These are phyloP conservation scores for Malus fusca DNA, from an alignment of 306 rosid genomes.

Conservation along the genomic window DNA sequence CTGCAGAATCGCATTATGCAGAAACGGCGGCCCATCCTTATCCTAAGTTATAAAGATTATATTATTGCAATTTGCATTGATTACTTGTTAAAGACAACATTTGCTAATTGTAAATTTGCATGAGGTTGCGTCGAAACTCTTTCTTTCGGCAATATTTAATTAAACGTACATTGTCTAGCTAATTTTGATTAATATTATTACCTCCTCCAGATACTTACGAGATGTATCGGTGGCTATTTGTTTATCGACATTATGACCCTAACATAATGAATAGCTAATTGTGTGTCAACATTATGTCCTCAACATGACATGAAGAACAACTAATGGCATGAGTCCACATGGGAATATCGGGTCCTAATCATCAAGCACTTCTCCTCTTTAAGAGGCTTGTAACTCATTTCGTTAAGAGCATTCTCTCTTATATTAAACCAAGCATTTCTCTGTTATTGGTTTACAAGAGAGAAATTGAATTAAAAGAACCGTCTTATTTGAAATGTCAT, in stretches of 20 bases:
- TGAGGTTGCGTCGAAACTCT: constrained; percentile 10
- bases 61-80: neutral
- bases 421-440: neutral
- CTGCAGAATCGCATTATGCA: neutral
- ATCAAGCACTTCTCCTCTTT: neutral
- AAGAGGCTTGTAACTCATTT: neutral
- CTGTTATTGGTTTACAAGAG: neutral
- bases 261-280: neutral
- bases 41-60: neutral
- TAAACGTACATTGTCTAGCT: neutral
- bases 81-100: neutral
- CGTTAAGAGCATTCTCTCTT: neutral
- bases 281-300: neutral
- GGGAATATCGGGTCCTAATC: neutral
- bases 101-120: constrained; percentile 2
- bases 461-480: too few relatives aligned
- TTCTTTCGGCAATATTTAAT: neutral
- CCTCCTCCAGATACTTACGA: neutral
- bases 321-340: neutral
- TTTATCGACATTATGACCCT: neutral
- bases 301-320: neutral
- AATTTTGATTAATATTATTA: neutral
- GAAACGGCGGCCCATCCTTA: constrained; percentile 6
- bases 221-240: neutral
- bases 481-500: too few relatives aligned